Evolutionary conservation across 805 yeast genomes (phyloP).

Genomic region (Candida arabinofermentans): DNA sequence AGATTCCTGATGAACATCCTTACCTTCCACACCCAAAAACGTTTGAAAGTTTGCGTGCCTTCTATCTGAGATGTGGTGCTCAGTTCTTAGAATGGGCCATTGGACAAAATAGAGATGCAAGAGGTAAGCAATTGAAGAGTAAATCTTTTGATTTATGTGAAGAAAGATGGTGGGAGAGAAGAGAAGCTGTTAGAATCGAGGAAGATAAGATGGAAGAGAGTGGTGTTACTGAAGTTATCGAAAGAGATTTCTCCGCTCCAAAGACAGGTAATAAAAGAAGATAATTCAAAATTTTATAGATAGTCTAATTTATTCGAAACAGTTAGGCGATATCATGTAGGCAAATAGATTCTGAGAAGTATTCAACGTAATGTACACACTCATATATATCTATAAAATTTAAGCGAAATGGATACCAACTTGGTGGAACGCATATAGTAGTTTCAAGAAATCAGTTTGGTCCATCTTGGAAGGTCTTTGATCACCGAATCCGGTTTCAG

Average conservation of each 20-base stretch:
- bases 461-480: constrained; percentile 92
- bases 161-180: constrained; percentile 98
- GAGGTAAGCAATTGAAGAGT: constrained; percentile 86
- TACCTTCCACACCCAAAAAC: constrained; percentile 98
- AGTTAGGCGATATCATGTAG: too few species aligned
- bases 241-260: constrained; percentile 52
- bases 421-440: constrained; percentile 90
- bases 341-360: not conserved
- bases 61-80: constrained; percentile 83
- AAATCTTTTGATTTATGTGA: constrained; percentile 89
- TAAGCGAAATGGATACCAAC: constrained; percentile 95
- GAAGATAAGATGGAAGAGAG: constrained; percentile 93
- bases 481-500: constrained; percentile 76
- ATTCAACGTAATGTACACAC: not conserved
- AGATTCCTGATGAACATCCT: constrained; percentile 86
- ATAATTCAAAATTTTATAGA: constrained; percentile 21
- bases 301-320: not conserved
- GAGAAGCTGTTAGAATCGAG: constrained; percentile 82
- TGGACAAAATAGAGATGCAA: constrained; percentile 74
- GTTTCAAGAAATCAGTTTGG: constrained; percentile 85
- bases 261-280: constrained; percentile 46
- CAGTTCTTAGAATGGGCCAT: constrained; percentile 91
- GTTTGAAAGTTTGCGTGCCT: constrained; percentile 78
- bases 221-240: constrained; percentile 85
- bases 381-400: constrained; percentile 2